Percentiles rank a stretch among this genome's conserved stretches.
phyloP scores from a whole-genome alignment of 2,329 filamentous ascomycete genomes.

The Raffaelea deltoideospora region DNA sequence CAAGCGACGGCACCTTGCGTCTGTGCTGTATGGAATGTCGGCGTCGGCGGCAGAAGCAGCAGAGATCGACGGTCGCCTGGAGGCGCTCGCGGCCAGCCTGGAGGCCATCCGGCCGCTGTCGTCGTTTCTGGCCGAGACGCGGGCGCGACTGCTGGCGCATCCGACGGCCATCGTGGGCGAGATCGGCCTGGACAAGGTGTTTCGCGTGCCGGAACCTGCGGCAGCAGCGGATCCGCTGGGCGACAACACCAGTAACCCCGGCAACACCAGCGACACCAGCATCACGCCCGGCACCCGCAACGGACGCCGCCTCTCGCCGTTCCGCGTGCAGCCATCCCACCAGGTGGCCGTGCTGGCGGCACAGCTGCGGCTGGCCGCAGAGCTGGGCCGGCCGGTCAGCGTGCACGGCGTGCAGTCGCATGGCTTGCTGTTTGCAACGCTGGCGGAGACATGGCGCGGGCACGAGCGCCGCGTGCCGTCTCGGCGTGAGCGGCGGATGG shows the following conservation, averaged over 20 bases:
- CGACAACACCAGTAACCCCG: conserved; percentile 13
- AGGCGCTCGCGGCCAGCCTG: conserved; percentile 31
- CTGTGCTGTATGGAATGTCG: conserved; percentile 42
- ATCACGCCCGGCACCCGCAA: conserved; percentile 58
- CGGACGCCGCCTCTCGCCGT: conserved; percentile 50
- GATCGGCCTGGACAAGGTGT: conserved; percentile 62
- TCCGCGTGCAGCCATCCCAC: conserved; percentile 53
- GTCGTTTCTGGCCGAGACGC: conserved; percentile 27
- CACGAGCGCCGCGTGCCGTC: conserved; percentile 48
- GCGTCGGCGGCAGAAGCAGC: conserved; percentile 20
- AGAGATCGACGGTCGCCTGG: no score
- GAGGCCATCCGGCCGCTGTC: conserved; percentile 44
- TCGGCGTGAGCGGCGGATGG: conserved; percentile 38
- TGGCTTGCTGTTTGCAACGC: conserved; percentile 49
- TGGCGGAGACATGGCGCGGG: conserved; percentile 55
- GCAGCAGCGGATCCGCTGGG: conserved; percentile 13
- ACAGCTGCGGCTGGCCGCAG: conserved; percentile 57
- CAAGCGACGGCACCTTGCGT: conserved; percentile 45
- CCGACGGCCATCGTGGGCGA: conserved; percentile 57
- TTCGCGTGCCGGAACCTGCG: conserved; percentile 53
- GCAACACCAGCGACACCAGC: conserved; percentile 29
- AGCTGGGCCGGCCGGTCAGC: conserved; percentile 48
- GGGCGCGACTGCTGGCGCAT: conserved; percentile 35
- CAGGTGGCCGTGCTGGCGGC: conserved; percentile 50
- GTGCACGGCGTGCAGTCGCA: conserved; percentile 66